Base-by-base conservation (phyloP, 768 basidiomycete genomes). In the Porphyrellus cyaneotinctus region DNA sequence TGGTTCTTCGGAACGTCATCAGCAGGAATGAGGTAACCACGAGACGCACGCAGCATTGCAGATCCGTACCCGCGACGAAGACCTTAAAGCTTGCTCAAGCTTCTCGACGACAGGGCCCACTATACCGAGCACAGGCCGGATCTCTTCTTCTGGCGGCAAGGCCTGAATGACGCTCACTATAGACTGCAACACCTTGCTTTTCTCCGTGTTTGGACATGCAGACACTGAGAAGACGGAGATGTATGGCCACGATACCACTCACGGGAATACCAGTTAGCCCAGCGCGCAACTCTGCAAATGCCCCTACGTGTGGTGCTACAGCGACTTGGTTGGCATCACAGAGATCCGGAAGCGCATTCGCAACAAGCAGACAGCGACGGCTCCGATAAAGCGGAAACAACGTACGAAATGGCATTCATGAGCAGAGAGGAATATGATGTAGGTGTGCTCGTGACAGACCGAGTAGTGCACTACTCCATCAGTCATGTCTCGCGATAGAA, bases 101-200 rank as follows among this genome's bases (percentile, higher is more conserved):
- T 82, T 85, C 43, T 82, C 76, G 2, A 91, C 72, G 5, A 95
- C 83, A 0, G 92, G 92, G 47, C 73, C 75, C 8, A 91, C 78
- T 51, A 95, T 88, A 0, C 83, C 85, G 80, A 90, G 65, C 0
- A 95, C 77, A 0, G 92, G 88, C 1, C 82, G 77, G 24, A 95
- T 85, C 51, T 82, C 88, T 38, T 92, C 87, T 37, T 74, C 74
- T 0, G 91, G 84, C 0, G 90, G 86, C 44, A 97, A 70, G 0
- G 94, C 95, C 62, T 97, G 91, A 30, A 97, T 88, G 4, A 97
- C 91, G 57, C 93, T 95, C 2, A 91, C 84, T 47, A 97, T 95
- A 0, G 88, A 91, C 64, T 97, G 88, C 39, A 97, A 73, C 1
- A 97, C 90, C 70, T 95, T 97, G 59, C 83, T 81, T 70, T 88